These are phyloP conservation scores for Ceratobasidium sp. DNA, from an alignment of 1,284 basidiomycete species.

Conservation along the genomic window DNA sequence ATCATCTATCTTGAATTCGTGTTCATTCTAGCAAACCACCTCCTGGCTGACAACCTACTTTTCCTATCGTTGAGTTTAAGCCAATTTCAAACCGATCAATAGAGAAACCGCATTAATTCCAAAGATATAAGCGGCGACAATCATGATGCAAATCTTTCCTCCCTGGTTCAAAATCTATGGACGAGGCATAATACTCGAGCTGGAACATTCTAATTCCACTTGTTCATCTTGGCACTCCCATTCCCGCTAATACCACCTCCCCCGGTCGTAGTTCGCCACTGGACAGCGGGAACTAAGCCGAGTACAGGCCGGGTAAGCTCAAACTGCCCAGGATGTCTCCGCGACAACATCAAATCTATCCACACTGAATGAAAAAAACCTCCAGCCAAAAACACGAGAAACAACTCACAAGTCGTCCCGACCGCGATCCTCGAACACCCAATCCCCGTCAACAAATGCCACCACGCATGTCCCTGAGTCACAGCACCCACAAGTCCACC, in stretches of 20 bases:
- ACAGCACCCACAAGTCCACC: constrained; percentile 38
- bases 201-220: background rate
- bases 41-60: no score
- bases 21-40: no score
- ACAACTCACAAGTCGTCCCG: constrained; percentile 50
- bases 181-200: no score
- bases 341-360: constrained; percentile 21
- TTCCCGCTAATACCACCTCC: background rate
- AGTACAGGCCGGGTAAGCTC: constrained; percentile 11
- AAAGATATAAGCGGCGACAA: no score
- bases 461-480: constrained; percentile 53
- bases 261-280: constrained; percentile 1
- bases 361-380: background rate
- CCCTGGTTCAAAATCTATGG: no score
- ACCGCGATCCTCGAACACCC: constrained; percentile 55
- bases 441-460: constrained; percentile 58
- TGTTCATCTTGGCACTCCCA: constrained; percentile 23
- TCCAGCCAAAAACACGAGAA: background rate
- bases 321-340: constrained; percentile 27
- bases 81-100: no score
- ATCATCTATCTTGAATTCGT: no score
- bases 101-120: no score
- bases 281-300: constrained; percentile 8
- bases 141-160: no score
- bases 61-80: no score